phyloP scores from a whole-genome alignment of 2,329 filamentous ascomycete genomes.

The Blastomyces emzantsi region DNA sequence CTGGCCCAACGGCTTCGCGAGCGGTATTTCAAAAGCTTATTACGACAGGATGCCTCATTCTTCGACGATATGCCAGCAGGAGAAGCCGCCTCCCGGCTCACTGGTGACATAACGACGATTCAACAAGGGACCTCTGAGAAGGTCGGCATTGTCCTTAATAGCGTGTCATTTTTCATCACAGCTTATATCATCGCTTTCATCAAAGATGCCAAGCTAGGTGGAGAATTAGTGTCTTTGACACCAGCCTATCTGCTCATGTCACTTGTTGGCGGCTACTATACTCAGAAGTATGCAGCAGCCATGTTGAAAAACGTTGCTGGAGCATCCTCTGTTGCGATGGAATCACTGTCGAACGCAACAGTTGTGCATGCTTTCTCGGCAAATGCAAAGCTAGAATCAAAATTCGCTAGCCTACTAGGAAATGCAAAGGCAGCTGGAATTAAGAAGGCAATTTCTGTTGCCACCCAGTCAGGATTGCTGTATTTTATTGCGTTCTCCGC shows the following conservation, averaged over 20 bases:
- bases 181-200: slow-evolving; percentile 44
- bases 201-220: slow-evolving; percentile 39
- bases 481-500: slow-evolving; percentile 58
- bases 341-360: slow-evolving; percentile 48
- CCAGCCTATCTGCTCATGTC: slow-evolving; percentile 41
- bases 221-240: slow-evolving; percentile 38
- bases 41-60: slow-evolving; percentile 46
- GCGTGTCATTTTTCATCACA: slow-evolving; percentile 40
- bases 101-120: slow-evolving; percentile 40
- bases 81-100: slow-evolving; percentile 40
- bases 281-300: slow-evolving; percentile 37
- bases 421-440: slow-evolving; percentile 44
- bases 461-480: slow-evolving; percentile 48
- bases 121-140: slow-evolving; percentile 43
- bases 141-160: slow-evolving; percentile 40
- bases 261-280: slow-evolving; percentile 36
- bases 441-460: slow-evolving; percentile 48
- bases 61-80: slow-evolving; percentile 41
- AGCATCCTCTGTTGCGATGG: slow-evolving; percentile 51
- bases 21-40: slow-evolving; percentile 46
- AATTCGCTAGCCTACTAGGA: slow-evolving; percentile 43
- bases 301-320: slow-evolving; percentile 45
- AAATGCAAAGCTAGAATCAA: slow-evolving; percentile 46
- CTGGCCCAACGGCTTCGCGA: slow-evolving; percentile 50
- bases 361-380: slow-evolving; percentile 54